Conservation (phyloP, 2,329 filamentous ascomycete species). For the Penicillium vulpinum region DNA sequence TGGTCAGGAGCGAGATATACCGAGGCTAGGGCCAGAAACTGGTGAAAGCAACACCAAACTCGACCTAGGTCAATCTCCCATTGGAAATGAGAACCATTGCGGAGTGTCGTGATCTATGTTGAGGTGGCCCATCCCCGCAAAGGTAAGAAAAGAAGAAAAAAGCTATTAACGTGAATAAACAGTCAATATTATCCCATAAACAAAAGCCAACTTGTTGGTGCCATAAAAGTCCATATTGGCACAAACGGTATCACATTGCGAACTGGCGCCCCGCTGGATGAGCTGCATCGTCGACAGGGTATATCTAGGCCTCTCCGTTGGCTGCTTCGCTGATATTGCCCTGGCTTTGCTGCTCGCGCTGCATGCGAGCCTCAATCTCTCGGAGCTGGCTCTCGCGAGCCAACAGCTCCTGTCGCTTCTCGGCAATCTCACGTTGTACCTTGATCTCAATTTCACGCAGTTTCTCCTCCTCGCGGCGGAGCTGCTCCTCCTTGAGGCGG, state of each 20-base stretch:
- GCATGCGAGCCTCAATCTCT: constrained; percentile 98
- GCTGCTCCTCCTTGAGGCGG: constrained; percentile 98
- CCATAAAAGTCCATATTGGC: constrained; percentile 37
- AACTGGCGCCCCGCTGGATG: constrained; percentile 31
- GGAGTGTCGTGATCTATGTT: constrained; percentile 34
- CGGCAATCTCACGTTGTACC: constrained; percentile 99
- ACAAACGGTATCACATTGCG: constrained; percentile 37
- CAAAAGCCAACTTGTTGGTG: constrained; percentile 34
- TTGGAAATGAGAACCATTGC: constrained; percentile 13
- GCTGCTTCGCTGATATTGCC: constrained; percentile 32
- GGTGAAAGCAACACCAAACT: neutral
- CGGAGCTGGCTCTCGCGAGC: constrained; percentile 97
- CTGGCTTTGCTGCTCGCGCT: constrained; percentile 71
- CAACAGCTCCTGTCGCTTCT: constrained; percentile 97
- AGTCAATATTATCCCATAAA: constrained; percentile 43
- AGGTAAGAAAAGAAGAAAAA: constrained; percentile 28
- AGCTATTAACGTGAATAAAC: constrained; percentile 45
- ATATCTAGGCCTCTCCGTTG: constrained; percentile 41
- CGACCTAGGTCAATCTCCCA: neutral
- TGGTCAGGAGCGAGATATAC: constrained; percentile 1
- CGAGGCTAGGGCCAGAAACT: neutral
- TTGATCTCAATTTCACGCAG: constrained; percentile 99
- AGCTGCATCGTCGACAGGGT: constrained; percentile 30
- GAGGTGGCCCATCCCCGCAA: constrained; percentile 21
- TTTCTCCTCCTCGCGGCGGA: constrained; percentile 99